phyloP scores from a whole-genome alignment of 2,329 filamentous ascomycete genomes.

The Oidium heveae region DNA sequence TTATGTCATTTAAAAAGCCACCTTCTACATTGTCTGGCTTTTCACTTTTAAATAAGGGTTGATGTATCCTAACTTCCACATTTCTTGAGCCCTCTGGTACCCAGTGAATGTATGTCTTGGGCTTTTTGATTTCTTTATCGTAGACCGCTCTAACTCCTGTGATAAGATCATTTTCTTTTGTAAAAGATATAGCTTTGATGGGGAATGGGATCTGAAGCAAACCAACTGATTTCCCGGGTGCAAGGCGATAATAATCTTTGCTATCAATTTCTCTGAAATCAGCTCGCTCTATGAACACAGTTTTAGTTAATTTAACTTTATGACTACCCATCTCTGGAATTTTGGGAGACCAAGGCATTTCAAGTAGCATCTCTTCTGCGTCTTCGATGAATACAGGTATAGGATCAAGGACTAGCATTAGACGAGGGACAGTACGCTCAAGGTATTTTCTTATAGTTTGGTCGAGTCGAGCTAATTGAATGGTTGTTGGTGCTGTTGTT shows the following conservation, averaged over 20 bases:
- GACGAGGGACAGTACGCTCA: constrained; percentile 62
- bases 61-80: constrained; percentile 56
- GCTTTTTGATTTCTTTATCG: constrained; percentile 44
- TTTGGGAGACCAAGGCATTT: constrained; percentile 62
- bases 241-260: constrained; percentile 53
- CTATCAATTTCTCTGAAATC: constrained; percentile 54
- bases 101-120: constrained; percentile 82
- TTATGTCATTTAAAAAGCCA: constrained; percentile 65
- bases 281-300: constrained; percentile 59
- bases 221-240: constrained; percentile 49
- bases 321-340: constrained; percentile 40
- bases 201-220: constrained; percentile 46
- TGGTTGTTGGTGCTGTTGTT: constrained; percentile 55
- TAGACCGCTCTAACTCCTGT: constrained; percentile 40
- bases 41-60: constrained; percentile 64
- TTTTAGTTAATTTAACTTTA: constrained; percentile 40
- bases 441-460: constrained; percentile 66
- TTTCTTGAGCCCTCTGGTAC: constrained; percentile 43
- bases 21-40: constrained; percentile 55
- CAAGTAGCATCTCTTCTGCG: constrained; percentile 41
- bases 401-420: constrained; percentile 77
- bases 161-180: constrained; percentile 35
- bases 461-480: constrained; percentile 64
- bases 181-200: constrained; percentile 44
- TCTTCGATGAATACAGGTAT: constrained; percentile 64